Evolutionary conservation across 768 basidiomycete species (phyloP).

Genomic region (Lyophyllum decastes): DNA sequence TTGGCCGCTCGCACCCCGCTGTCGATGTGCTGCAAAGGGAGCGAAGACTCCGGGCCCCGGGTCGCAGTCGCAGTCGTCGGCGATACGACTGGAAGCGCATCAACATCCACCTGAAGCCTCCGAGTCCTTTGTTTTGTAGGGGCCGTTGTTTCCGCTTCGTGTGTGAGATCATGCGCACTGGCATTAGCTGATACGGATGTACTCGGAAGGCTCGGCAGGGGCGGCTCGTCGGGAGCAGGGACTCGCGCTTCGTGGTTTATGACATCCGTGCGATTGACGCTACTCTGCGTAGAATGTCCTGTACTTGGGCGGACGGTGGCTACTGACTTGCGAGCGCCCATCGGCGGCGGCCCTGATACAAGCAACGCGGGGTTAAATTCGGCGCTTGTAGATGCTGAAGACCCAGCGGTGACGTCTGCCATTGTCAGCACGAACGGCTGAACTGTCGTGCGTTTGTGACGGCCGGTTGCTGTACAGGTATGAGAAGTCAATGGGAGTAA

Average conservation of each 20-base stretch:
- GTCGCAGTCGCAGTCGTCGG: neutral
- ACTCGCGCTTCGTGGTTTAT: neutral
- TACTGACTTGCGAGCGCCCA: constrained; percentile 8
- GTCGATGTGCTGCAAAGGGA: constrained; percentile 25
- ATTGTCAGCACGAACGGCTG: constrained; percentile 12
- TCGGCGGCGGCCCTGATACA: constrained; percentile 1
- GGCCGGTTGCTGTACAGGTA: neutral
- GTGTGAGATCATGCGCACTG: neutral
- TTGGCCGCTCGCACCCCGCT: constrained; percentile 26
- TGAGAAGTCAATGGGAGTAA: neutral
- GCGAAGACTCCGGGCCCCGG: neutral
- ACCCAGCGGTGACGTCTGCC: neutral
- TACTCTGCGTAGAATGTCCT: constrained; percentile 5
- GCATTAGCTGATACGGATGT: neutral
- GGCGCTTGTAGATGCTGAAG: neutral
- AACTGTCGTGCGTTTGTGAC: neutral
- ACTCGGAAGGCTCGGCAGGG: constrained; percentile 1
- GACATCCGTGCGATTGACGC: constrained; percentile 4
- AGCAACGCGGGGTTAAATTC: neutral
- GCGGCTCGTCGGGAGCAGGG: neutral
- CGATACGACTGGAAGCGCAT: neutral
- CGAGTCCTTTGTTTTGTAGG: neutral
- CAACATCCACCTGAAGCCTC: neutral
- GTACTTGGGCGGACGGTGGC: constrained; percentile 1
- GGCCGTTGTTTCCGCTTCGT: neutral